Conservation (phyloP, 1,284 basidiomycete species). For the Flammula alnicola region DNA sequence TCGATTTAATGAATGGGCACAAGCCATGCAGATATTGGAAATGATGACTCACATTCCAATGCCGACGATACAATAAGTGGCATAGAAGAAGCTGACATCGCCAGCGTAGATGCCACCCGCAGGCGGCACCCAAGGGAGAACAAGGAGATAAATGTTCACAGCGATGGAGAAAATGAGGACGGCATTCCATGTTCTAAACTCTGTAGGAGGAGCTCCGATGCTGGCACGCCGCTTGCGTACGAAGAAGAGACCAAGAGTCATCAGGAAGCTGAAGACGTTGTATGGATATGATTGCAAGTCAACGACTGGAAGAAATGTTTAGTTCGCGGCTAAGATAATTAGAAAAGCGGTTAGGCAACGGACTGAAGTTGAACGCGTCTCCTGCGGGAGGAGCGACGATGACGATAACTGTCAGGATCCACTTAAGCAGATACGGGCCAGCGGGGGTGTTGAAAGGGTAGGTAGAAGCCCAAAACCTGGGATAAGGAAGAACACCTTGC, state of each 20-base stretch:
- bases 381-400: conserved; percentile 57
- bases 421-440: conserved; percentile 50
- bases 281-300: conserved; percentile 44
- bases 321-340: conserved; percentile 15
- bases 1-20: neutral
- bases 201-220: conserved; percentile 38
- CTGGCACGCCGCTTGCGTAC: conserved; percentile 41
- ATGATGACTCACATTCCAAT: conserved; percentile 35
- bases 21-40: neutral
- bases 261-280: conserved; percentile 45
- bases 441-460: conserved; percentile 51
- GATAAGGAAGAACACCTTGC: conserved; percentile 48
- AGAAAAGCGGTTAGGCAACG: conserved; percentile 23
- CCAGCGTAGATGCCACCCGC: conserved; percentile 38
- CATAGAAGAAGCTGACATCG: conserved; percentile 46
- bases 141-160: conserved; percentile 47
- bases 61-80: conserved; percentile 43
- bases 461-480: conserved; percentile 47
- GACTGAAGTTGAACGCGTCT: conserved; percentile 57
- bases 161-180: conserved; percentile 44
- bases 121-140: conserved; percentile 51
- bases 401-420: conserved; percentile 52
- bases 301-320: conserved; percentile 30
- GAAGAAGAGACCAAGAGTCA: conserved; percentile 45
- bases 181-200: conserved; percentile 46